phyloP scores from a whole-genome alignment of 2,329 filamentous ascomycete species.

The Fonsecaea monophora region DNA sequence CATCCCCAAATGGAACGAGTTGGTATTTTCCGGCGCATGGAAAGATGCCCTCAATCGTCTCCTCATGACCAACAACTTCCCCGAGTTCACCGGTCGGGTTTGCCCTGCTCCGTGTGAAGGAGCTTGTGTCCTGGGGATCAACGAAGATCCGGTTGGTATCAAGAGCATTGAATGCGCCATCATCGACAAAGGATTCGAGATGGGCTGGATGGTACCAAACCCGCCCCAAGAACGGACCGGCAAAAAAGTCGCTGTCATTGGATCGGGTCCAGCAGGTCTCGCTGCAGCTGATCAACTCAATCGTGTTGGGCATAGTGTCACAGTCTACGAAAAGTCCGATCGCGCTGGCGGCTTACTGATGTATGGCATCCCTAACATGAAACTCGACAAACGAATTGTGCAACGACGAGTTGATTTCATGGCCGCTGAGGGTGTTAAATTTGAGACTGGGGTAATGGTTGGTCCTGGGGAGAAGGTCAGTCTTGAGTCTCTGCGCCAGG shows the following conservation, averaged over 20 bases:
- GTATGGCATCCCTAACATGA: constrained; percentile 99
- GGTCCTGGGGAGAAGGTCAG: constrained; percentile 74
- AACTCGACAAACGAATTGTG: constrained; percentile 96
- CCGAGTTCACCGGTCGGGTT: constrained; percentile 95
- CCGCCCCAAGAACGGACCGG: constrained; percentile 81
- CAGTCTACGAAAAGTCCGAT: constrained; percentile 91
- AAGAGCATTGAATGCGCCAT: constrained; percentile 98
- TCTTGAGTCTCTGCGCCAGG: constrained; percentile 73
- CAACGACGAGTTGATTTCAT: constrained; percentile 96
- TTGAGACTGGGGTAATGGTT: constrained; percentile 77
- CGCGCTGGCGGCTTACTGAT: constrained; percentile 90
- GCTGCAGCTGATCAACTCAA: constrained; percentile 93
- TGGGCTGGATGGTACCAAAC: constrained; percentile 93
- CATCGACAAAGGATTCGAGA: constrained; percentile 95
- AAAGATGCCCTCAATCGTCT: constrained; percentile 88
- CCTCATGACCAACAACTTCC: constrained; percentile 98
- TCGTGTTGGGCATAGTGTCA: constrained; percentile 85
- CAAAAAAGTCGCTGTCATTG: constrained; percentile 87
- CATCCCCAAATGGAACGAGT: constrained; percentile 94
- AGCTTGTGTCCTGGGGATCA: constrained; percentile 94
- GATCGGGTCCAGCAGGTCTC: constrained; percentile 89
- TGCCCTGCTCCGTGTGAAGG: constrained; percentile 97
- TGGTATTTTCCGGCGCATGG: constrained; percentile 80
- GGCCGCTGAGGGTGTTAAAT: constrained; percentile 83
- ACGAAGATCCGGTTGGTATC: constrained; percentile 95